Evolutionary conservation across 2,329 filamentous ascomycete species (phyloP).

Genomic region (Trichoderma sp.): DNA sequence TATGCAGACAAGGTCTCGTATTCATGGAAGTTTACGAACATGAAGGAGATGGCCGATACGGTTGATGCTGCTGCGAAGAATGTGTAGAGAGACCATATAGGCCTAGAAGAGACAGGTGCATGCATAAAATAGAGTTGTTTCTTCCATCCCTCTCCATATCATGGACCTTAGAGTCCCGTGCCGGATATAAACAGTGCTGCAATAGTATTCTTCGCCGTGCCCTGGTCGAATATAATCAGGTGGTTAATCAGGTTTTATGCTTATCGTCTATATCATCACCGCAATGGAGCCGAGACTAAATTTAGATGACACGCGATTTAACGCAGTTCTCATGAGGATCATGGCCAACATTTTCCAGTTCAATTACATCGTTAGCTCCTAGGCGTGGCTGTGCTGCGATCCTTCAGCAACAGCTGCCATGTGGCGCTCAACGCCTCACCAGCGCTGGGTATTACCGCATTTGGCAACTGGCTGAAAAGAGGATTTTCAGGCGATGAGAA

Average conservation of each 20-base stretch:
- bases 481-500: background rate
- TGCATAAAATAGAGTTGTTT: background rate
- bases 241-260: background rate
- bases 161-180: background rate
- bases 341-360: background rate
- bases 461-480: background rate
- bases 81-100: background rate
- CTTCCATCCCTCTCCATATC: background rate
- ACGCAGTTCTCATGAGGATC: background rate
- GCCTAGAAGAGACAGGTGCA: background rate
- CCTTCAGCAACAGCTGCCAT: background rate
- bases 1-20: conserved; percentile 40
- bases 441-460: conserved; percentile 21
- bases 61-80: conserved; percentile 39
- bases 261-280: background rate
- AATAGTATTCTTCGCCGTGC: background rate
- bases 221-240: background rate
- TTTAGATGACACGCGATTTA: background rate
- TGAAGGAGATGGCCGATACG: conserved; percentile 62
- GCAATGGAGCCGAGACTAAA: too few species aligned
- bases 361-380: background rate
- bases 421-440: conserved; percentile 7
- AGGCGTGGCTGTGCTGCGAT: background rate
- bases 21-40: conserved; percentile 57
- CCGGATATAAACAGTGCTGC: background rate